Percentiles rank a stretch among this genome's conserved stretches.
Conservation (phyloP, 2,329 filamentous ascomycete genomes). For the Penicillium olsonii region DNA sequence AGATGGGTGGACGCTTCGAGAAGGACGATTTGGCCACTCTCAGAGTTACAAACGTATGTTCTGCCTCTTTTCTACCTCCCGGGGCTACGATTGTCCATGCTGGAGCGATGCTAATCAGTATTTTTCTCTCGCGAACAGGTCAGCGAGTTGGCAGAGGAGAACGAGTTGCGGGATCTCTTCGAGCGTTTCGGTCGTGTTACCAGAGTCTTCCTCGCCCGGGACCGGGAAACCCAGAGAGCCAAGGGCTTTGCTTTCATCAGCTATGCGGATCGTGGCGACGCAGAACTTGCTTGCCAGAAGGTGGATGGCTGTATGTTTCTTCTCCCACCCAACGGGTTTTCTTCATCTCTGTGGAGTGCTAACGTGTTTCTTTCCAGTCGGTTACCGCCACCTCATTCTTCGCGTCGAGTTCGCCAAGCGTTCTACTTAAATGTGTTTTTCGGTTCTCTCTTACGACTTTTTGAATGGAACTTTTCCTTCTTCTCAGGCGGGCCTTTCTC, state of each 20-base stretch:
- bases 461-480: slow-evolving; percentile 29
- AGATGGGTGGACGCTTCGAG: slow-evolving; percentile 92
- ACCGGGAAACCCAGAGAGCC: slow-evolving; percentile 90
- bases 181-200: slow-evolving; percentile 96
- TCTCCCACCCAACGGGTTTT: slow-evolving; percentile 1
- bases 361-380: slow-evolving; percentile 40
- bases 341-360: slow-evolving; percentile 16
- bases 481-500: slow-evolving; percentile 33
- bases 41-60: slow-evolving; percentile 91
- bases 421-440: slow-evolving; percentile 36
- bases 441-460: slow-evolving; percentile 33
- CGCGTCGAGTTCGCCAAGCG: slow-evolving; percentile 56
- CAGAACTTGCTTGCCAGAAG: slow-evolving; percentile 90
- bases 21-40: slow-evolving; percentile 95
- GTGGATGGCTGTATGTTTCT: slow-evolving; percentile 83
- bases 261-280: slow-evolving; percentile 86
- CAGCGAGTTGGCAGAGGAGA: slow-evolving; percentile 95
- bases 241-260: slow-evolving; percentile 99
- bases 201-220: slow-evolving; percentile 95
- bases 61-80: background rate
- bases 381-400: slow-evolving; percentile 55
- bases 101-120: slow-evolving; percentile 10
- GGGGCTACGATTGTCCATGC: slow-evolving; percentile 5
- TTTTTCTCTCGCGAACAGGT: slow-evolving; percentile 57
- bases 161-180: slow-evolving; percentile 95